Base-by-base conservation (phyloP, 257 asterid species). In the Przewalskia tangutica region DNA sequence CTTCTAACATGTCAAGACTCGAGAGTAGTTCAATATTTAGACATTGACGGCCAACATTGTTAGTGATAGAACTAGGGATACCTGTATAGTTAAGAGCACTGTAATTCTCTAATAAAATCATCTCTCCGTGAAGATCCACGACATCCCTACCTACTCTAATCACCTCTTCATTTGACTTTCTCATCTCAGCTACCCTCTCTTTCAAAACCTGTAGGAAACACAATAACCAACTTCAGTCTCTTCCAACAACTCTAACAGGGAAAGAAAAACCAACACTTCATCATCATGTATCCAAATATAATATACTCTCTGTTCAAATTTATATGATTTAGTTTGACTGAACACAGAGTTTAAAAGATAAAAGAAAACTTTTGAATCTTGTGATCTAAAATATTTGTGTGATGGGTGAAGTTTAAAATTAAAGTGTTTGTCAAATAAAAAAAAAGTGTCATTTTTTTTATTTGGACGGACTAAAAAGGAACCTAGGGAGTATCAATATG, bases 51-150 rank as follows among this genome's bases (percentile, higher is more conserved):
- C n/a, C 7, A 56, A 56, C 63, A 56, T 7, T 56, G 63, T 56
- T n/a, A 56, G 9, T 56, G 1, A 56, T 27, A 17, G 20, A 68
- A 81, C 32, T 67, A 42, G 60, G 32, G 73, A 73, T 77, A 94
- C 98, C 98, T 85, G 93, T 91, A 86, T 93, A 94, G 88, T 93
- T 93, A 80, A 94, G 97, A 83, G 92, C 95, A 83, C 97, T 94
- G 86, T 94, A 94, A 84, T 94, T 93, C 82, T 91, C 94, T 86
- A 94, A 81, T 82, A 93, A 84, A 83, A 94, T 86, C 97, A 94
- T 91, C 85, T 93, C 97, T n/a, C 97, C 98, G 46, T 94, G 97
- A 81, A 94, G 89, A 88, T 94, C 97, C 32, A 90, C 97, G 48
- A 92, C 87, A 81, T 86, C 86, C 73, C 92, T 86, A 59, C 97